Percentiles rank a stretch among this genome's conserved stretches.
These are phyloP conservation scores for Allium sativum DNA, from an alignment of 106 monocot species.

Conservation along the genomic window DNA sequence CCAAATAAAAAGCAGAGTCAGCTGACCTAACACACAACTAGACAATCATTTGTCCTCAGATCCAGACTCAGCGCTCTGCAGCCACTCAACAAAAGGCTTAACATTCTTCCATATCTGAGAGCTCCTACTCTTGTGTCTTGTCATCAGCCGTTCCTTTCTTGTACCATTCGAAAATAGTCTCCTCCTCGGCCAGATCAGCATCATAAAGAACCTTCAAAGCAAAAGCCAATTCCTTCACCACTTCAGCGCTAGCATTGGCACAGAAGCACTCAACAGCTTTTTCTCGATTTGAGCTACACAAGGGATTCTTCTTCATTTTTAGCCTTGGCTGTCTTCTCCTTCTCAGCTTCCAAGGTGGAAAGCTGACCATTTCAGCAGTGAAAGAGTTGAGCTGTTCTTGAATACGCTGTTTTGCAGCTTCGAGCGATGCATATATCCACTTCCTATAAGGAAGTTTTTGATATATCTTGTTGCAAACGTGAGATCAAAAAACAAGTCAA, in stretches of 20 bases:
- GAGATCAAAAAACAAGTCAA: no score
- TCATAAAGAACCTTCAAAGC: slow-evolving; percentile 68
- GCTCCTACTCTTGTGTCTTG: slow-evolving; percentile 6
- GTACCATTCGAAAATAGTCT: slow-evolving; percentile 59
- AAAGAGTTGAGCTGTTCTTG: slow-evolving; percentile 55
- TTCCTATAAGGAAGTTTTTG: no score
- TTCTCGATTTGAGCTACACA: neutral
- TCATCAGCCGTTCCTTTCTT: slow-evolving; percentile 12
- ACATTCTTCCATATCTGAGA: slow-evolving; percentile 19
- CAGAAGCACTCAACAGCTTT: slow-evolving; percentile 46
- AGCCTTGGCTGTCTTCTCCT: slow-evolving; percentile 20
- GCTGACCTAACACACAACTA: no score
- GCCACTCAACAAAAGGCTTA: slow-evolving; percentile 91
- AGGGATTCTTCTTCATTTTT: slow-evolving; percentile 11
- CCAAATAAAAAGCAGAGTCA: no score
- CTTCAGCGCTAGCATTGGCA: slow-evolving; percentile 35
- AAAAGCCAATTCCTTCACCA: slow-evolving; percentile 58
- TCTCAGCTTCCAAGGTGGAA: slow-evolving; percentile 21
- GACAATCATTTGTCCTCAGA: slow-evolving; percentile 23
- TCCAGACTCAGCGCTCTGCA: slow-evolving; percentile 54
- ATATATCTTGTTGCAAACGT: no score
- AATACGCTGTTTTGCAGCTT: slow-evolving; percentile 58
- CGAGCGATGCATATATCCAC: slow-evolving; percentile 57
- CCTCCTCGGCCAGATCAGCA: slow-evolving; percentile 65
- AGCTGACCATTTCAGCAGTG: slow-evolving; percentile 80